A percentile compares a stretch with the other conserved stretches of the same genome.
These are phyloP conservation scores for Trebouxia sp. DNA, from an alignment of 139 green algal species.

Conservation along the genomic window DNA sequence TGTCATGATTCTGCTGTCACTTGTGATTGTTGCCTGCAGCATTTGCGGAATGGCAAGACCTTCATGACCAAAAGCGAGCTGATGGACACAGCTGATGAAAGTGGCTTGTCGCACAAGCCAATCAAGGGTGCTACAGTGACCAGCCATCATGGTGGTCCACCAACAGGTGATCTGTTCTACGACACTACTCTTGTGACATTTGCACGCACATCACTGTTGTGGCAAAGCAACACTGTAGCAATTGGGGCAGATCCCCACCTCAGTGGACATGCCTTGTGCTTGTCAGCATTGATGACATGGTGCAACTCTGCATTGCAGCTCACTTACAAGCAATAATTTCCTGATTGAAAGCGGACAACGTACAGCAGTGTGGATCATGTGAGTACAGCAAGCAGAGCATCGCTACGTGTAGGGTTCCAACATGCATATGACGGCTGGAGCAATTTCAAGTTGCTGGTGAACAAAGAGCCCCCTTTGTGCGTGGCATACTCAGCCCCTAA, in stretches of 20 bases:
- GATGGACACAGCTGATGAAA: constrained; percentile 55
- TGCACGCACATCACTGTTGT: too few relatives aligned
- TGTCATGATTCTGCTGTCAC: too few relatives aligned
- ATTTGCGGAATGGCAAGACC: constrained; percentile 29
- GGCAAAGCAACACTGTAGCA: too few relatives aligned
- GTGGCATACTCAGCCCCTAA: constrained; percentile 45
- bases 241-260: too few relatives aligned
- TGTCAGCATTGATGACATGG: not conserved
- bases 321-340: not conserved
- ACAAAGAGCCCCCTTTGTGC: constrained; percentile 52
- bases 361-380: not conserved
- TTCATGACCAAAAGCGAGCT: constrained; percentile 64
- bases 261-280: not conserved
- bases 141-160: not conserved
- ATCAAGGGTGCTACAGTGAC: not conserved
- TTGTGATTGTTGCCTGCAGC: constrained; percentile 16
- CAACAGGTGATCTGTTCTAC: not conserved
- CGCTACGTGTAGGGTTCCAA: not conserved
- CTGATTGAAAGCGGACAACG: not conserved
- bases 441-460: constrained; percentile 48
- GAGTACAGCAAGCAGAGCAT: not conserved
- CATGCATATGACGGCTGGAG: constrained; percentile 50
- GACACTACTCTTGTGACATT: too few relatives aligned
- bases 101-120: constrained; percentile 40
- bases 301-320: not conserved